These are phyloP conservation scores for Paracorniculantispora psalliotae DNA, from an alignment of 2,329 filamentous ascomycete species.

Conservation along the genomic window DNA sequence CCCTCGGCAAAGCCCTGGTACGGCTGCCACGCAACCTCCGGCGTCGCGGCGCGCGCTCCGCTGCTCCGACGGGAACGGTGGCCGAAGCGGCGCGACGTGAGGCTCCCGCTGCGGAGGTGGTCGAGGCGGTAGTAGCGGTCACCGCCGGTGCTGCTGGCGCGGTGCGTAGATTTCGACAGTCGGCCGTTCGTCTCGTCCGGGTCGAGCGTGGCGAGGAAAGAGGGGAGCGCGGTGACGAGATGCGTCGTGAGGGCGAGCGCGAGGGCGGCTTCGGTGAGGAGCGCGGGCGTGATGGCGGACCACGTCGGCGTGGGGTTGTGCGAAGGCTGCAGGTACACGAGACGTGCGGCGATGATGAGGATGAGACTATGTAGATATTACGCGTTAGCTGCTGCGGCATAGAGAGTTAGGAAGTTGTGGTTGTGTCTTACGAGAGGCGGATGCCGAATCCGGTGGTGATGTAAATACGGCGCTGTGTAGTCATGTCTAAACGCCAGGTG, in stretches of 20 bases:
- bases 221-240: neutral
- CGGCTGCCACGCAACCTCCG: neutral
- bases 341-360: conserved; percentile 2
- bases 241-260: neutral
- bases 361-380: neutral
- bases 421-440: neutral
- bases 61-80: too few relatives aligned
- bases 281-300: neutral
- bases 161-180: neutral
- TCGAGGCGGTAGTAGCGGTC: neutral
- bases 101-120: neutral
- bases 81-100: too few relatives aligned
- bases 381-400: neutral
- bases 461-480: neutral
- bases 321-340: neutral
- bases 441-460: neutral
- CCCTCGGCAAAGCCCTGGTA: neutral
- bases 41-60: neutral
- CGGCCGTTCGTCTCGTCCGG: too few relatives aligned
- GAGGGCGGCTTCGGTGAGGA: conserved; percentile 9
- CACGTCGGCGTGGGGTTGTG: neutral
- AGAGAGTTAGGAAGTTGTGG: neutral
- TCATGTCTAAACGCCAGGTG: neutral
- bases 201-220: neutral
- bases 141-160: neutral